Base-by-base conservation (phyloP, 306 rosid genomes). In the Quercus ilex region DNA sequence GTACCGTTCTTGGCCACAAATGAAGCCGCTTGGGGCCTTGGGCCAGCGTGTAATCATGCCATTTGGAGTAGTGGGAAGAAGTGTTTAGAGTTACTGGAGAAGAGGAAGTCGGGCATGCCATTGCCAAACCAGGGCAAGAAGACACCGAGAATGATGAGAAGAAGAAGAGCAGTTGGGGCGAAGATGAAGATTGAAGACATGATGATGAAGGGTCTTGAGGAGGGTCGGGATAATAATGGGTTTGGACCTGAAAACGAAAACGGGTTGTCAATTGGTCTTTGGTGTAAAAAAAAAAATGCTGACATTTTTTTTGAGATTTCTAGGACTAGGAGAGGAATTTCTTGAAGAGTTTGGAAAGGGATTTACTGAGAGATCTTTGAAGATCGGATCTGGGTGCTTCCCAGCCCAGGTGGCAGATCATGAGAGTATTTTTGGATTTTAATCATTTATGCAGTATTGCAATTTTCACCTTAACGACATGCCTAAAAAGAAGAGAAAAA, bases 251-350 rank as follows among this genome's bases (percentile, higher is more conserved):
- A 79, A 8, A 38, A 38, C 46, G 46, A 38, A 38, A 93, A 82
- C 0, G 97, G 85, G 73, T 83, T 90, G 60, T 86, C 83, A 69
- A 85, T 69, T 5, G 83, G 38, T 85, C 98, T 82, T 77, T 93
- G 99, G 82, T 96, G 96, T n/a, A 96, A 86, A 72, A 91, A n/a
- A n/a, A n/a, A 81, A 20, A 95, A 82, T 98, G 93, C 90, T 74
- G 56, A 35, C 41, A 35, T 35, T 35, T 35, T 25, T 38, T 38
- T 38, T 1, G 0, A 38, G 46, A 38, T 38, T 7, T 38, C n/a
- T n/a, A n/a, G n/a, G n/a, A n/a, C 46, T 38, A 7, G 46, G 10
- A 38, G 43, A 38, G 43, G 43, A 38, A 38, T 38, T 38, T 38
- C 43, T 38, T 38, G 43, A n/a, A n/a, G n/a, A 38, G 10, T 38